Conservation (phyloP, 768 basidiomycete species). For the Serendipita sp. region DNA sequence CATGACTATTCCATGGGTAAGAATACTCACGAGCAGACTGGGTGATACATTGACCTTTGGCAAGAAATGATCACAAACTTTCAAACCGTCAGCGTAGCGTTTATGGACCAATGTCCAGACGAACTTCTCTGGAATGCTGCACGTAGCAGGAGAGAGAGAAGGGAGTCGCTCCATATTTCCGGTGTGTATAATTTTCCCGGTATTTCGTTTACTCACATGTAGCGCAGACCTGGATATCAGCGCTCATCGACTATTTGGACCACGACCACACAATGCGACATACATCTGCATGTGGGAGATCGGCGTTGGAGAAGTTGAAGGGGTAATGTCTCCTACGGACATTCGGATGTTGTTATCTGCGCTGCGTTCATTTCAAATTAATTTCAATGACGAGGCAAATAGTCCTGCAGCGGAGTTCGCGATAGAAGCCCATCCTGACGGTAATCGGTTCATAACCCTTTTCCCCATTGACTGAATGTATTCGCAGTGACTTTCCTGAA, state of each 20-base stretch:
- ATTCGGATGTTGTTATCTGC: conserved; percentile 34
- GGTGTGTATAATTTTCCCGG: conserved; percentile 18
- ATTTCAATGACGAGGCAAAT: conserved; percentile 62
- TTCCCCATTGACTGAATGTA: not conserved
- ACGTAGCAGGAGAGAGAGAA: conserved; percentile 11
- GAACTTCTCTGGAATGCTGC: conserved; percentile 19
- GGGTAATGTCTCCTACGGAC: conserved; percentile 37
- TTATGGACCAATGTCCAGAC: conserved; percentile 23
- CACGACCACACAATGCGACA: conserved; percentile 62
- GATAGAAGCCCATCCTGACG: conserved; percentile 55
- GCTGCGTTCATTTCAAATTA: conserved; percentile 41
- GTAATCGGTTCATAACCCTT: conserved; percentile 22
- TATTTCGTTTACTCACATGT: not conserved
- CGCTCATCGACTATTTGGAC: conserved; percentile 78
- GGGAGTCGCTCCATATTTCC: conserved; percentile 32
- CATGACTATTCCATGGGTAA: conserved; percentile 84
- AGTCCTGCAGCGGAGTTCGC: conserved; percentile 57
- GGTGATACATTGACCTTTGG: not conserved
- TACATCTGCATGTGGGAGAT: conserved; percentile 94
- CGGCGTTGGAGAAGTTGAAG: conserved; percentile 45
- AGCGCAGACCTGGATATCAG: conserved; percentile 51
- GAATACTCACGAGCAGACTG: conserved; percentile 8
- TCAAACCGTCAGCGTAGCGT: conserved; percentile 37
- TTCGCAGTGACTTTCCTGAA: conserved; percentile 70
- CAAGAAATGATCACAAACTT: conserved; percentile 68